Evolutionary conservation across 2,329 filamentous ascomycete species (phyloP).

Genomic region (Colletotrichum liaoningense): DNA sequence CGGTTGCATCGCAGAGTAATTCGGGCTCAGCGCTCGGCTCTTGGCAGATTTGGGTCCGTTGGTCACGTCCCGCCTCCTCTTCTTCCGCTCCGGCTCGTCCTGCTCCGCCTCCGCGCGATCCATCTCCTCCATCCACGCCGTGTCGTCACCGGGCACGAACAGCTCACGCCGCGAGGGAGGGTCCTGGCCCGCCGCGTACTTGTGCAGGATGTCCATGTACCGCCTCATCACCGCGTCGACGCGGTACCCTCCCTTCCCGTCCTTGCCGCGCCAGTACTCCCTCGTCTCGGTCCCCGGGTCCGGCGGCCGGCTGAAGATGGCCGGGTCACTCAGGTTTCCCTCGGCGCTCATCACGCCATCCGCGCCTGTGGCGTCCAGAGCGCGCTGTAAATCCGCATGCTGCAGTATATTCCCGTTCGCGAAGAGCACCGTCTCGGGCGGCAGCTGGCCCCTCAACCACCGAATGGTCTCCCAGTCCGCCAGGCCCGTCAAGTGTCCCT

Average conservation of each 20-base stretch:
- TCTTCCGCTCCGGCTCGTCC: slow-evolving; percentile 64
- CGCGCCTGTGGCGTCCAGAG: slow-evolving; percentile 84
- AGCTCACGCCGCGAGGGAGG: slow-evolving; percentile 78
- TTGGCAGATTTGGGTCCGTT: slow-evolving; percentile 40
- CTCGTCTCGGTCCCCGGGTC: slow-evolving; percentile 65
- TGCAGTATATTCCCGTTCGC: slow-evolving; percentile 96
- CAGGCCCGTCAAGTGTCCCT: slow-evolving; percentile 92
- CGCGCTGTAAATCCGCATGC: slow-evolving; percentile 79
- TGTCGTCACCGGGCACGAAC: slow-evolving; percentile 73
- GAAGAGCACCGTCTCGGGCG: slow-evolving; percentile 90
- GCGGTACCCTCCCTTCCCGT: slow-evolving; percentile 86
- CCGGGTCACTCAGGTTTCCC: slow-evolving; percentile 92
- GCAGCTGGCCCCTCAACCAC: slow-evolving; percentile 85
- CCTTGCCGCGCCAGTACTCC: slow-evolving; percentile 87
- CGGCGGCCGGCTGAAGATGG: slow-evolving; percentile 81
- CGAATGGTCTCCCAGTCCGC: slow-evolving; percentile 92
- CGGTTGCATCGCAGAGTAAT: slow-evolving; percentile 84
- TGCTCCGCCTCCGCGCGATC: slow-evolving; percentile 43
- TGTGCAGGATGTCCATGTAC: slow-evolving; percentile 91
- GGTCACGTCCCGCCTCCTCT: slow-evolving; percentile 54
- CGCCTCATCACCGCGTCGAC: slow-evolving; percentile 88
- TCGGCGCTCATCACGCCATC: slow-evolving; percentile 97
- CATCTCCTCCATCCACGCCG: slow-evolving; percentile 55
- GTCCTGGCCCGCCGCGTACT: slow-evolving; percentile 74
- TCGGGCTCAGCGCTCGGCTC: slow-evolving; percentile 71